These are phyloP conservation scores for Canariomyces notabilis DNA, from an alignment of 2,329 filamentous ascomycete genomes.

Conservation along the genomic window DNA sequence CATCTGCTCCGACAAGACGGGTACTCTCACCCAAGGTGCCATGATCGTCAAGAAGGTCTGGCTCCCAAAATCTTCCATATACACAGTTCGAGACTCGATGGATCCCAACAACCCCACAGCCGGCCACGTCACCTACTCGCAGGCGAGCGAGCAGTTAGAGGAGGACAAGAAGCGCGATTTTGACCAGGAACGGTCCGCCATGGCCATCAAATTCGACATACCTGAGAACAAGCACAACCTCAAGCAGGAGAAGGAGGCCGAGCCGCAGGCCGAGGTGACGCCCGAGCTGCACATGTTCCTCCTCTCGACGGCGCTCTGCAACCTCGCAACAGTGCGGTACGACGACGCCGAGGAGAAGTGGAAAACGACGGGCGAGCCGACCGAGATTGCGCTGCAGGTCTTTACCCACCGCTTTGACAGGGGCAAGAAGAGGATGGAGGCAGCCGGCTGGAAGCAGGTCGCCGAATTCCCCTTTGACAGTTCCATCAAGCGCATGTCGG, in stretches of 20 bases:
- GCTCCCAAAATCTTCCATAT: conserved; percentile 53
- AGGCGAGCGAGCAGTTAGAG: conserved; percentile 31
- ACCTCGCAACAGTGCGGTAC: conserved; percentile 55
- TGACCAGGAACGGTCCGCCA: conserved; percentile 55
- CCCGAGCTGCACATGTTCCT: conserved; percentile 48
- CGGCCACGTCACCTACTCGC: conserved; percentile 47
- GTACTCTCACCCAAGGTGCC: conserved; percentile 62
- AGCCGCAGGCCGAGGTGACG: conserved; percentile 42
- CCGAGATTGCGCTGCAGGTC: conserved; percentile 72
- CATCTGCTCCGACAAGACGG: conserved; percentile 70
- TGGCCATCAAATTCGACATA: conserved; percentile 58
- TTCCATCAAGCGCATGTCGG: conserved; percentile 73
- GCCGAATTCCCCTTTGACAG: conserved; percentile 77
- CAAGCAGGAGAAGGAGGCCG: conserved; percentile 31
- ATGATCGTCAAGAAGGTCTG: conserved; percentile 66
- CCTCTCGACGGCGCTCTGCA: conserved; percentile 58
- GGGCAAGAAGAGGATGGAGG: conserved; percentile 50
- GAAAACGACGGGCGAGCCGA: conserved; percentile 66
- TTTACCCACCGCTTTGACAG: conserved; percentile 64
- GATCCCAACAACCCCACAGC: conserved; percentile 57
- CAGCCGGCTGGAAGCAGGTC: conserved; percentile 55
- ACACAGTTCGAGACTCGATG: conserved; percentile 57
- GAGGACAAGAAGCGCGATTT: conserved; percentile 45
- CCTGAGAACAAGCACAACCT: conserved; percentile 50
- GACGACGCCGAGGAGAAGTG: conserved; percentile 53